Percentiles rank a stretch among this genome's conserved stretches.
Conservation (phyloP, 2,329 filamentous ascomycete species). For the Neofusicoccum cordaticola region DNA sequence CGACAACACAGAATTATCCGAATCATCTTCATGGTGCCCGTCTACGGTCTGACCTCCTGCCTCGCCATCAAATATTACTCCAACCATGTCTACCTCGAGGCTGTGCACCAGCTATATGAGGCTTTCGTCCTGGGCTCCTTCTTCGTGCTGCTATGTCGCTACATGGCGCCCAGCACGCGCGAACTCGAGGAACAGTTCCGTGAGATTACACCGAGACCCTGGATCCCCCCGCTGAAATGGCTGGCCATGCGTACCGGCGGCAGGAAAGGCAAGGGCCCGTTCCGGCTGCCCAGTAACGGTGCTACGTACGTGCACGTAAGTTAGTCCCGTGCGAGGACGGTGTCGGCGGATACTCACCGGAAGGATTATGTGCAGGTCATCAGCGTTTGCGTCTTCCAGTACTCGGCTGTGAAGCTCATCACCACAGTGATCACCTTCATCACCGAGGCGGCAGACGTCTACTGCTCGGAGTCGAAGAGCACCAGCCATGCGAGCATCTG, state of each 20-base stretch:
- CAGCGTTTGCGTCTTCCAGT: conserved; percentile 76
- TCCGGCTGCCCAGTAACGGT: conserved; percentile 69
- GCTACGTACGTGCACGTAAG: conserved; percentile 76
- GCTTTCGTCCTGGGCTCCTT: conserved; percentile 80
- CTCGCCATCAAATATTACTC: conserved; percentile 68
- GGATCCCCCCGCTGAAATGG: conserved; percentile 69
- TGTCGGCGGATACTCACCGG: too few relatives aligned
- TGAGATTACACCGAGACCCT: conserved; percentile 60
- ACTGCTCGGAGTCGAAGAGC: conserved; percentile 65
- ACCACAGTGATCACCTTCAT: conserved; percentile 74
- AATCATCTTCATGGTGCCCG: conserved; percentile 77
- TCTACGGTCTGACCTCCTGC: conserved; percentile 71
- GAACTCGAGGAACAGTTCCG: conserved; percentile 75
- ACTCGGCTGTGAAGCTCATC: conserved; percentile 70
- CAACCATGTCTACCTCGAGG: conserved; percentile 72
- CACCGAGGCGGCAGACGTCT: conserved; percentile 64
- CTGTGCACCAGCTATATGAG: conserved; percentile 77
- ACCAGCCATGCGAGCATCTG: not conserved
- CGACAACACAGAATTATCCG: conserved; percentile 63
- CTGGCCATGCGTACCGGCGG: conserved; percentile 66
- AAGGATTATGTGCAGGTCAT: conserved; percentile 48
- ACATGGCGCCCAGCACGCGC: conserved; percentile 71
- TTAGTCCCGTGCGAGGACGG: not conserved
- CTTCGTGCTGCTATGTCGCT: conserved; percentile 73
- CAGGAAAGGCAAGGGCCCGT: conserved; percentile 54